A percentile compares a stretch with the other conserved stretches of the same genome.
These are phyloP conservation scores for Nicotiana paniculata DNA, from an alignment of 257 asterid genomes.

Conservation along the genomic window DNA sequence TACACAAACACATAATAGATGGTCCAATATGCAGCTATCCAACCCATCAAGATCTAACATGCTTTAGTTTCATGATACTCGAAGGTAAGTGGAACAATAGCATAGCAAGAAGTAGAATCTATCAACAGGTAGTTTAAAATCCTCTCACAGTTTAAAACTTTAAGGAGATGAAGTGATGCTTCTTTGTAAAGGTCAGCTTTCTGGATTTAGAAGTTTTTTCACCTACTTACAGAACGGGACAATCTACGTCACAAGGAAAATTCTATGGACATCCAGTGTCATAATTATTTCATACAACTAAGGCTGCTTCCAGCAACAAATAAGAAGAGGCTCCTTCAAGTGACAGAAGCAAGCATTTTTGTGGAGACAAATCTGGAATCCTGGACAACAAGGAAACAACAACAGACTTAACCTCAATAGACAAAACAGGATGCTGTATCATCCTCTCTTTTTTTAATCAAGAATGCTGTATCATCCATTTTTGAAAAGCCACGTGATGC, in stretches of 20 bases:
- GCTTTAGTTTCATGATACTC: background rate
- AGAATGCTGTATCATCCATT: background rate
- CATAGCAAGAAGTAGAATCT: background rate
- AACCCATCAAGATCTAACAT: background rate
- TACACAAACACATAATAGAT: background rate
- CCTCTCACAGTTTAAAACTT: background rate
- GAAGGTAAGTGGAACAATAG: background rate
- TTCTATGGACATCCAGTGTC: background rate
- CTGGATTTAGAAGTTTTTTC: background rate
- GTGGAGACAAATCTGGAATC: constrained; percentile 3
- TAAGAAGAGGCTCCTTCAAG: constrained; percentile 2
- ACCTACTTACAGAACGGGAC: background rate
- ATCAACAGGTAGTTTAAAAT: background rate
- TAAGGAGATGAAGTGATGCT: background rate
- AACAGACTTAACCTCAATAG: background rate
- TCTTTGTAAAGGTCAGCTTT: background rate
- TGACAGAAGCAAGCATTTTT: background rate
- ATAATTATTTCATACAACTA: background rate
- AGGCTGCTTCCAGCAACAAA: background rate
- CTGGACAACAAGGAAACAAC: background rate
- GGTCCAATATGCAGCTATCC: constrained; percentile 6
- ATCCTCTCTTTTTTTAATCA: background rate
- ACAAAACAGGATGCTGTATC: background rate
- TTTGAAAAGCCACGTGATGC: background rate
- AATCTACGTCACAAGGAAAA: background rate